phyloP scores from a whole-genome alignment of 2,329 filamentous ascomycete genomes.

The Tolypocladium tundrense region DNA sequence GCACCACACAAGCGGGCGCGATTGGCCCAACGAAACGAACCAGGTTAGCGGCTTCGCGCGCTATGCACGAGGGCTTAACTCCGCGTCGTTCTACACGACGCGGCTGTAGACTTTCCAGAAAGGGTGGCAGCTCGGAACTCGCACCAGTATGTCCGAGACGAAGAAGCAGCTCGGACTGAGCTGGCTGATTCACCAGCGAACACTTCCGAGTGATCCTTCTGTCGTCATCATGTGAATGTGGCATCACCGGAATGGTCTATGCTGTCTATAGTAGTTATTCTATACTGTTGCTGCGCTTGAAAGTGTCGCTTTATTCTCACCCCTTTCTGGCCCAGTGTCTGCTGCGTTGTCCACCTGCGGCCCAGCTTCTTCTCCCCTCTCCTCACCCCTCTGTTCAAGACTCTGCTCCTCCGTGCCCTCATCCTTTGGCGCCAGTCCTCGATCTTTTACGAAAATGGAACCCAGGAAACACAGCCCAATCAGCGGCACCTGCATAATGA shows the following conservation, averaged over 20 bases:
- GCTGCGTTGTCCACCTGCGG: background rate
- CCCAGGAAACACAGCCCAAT: slow-evolving; percentile 2
- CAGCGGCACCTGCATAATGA: slow-evolving; percentile 44
- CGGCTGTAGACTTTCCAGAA: no score
- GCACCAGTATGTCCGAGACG: background rate
- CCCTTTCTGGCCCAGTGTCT: background rate
- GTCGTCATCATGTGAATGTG: background rate
- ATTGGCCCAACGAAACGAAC: background rate
- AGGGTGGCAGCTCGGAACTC: background rate
- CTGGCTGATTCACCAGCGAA: background rate
- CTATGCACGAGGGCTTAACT: background rate
- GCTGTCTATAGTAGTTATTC: background rate
- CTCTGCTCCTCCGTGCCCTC: background rate
- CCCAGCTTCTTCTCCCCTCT: background rate
- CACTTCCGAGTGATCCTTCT: background rate
- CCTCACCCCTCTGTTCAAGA: background rate
- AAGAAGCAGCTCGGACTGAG: no score
- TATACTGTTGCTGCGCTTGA: background rate
- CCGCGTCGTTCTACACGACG: background rate
- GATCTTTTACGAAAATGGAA: slow-evolving; percentile 36
- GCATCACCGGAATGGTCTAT: background rate
- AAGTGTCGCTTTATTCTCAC: background rate
- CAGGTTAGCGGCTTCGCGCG: background rate
- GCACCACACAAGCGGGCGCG: background rate
- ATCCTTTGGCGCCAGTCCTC: slow-evolving; percentile 27